These are phyloP conservation scores for Geotrichum aggregatum DNA, from an alignment of 1,139 yeast species.

Conservation along the genomic window DNA sequence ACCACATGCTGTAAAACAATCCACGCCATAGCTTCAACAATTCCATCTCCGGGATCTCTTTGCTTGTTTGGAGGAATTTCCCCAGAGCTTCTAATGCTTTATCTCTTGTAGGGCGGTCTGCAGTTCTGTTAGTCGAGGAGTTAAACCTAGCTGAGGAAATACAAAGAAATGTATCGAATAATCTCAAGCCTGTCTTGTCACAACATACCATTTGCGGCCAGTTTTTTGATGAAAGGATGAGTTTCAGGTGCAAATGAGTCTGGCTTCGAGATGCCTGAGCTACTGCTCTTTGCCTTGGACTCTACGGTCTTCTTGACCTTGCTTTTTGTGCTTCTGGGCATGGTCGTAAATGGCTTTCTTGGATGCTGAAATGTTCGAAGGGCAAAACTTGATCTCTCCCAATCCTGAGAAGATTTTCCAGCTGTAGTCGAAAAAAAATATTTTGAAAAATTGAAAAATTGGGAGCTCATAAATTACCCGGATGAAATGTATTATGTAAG, in stretches of 20 bases:
- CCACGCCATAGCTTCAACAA: conserved; percentile 91
- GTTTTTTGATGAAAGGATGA: conserved; percentile 62
- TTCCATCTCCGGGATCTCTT: conserved; percentile 49
- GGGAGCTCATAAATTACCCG: too few species aligned
- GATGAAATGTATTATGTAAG: too few species aligned
- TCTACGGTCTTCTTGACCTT: conserved; percentile 1
- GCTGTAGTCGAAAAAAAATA: neutral
- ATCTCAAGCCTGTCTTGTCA: too few species aligned
- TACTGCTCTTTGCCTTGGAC: conserved; percentile 8
- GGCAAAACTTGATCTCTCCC: too few species aligned
- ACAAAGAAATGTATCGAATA: too few species aligned
- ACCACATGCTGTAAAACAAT: conserved; percentile 88
- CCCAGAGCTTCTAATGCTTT: conserved; percentile 67
- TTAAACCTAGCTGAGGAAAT: too few species aligned
- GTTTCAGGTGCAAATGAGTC: conserved; percentile 27
- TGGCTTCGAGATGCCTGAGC: neutral
- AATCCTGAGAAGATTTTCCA: too few species aligned
- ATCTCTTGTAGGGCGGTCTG: conserved; percentile 64
- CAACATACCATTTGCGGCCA: conserved; percentile 66
- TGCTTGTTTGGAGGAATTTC: conserved; percentile 49
- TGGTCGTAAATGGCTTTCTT: neutral
- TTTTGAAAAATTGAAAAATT: too few species aligned
- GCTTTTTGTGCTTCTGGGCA: conserved; percentile 12
- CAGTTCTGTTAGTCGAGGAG: conserved; percentile 6
- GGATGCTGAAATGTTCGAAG: neutral